Percentiles rank a stretch among this genome's conserved stretches.
phyloP scores from a whole-genome alignment of 2,329 filamentous ascomycete species.

The Beauveria rudraprayagi region DNA sequence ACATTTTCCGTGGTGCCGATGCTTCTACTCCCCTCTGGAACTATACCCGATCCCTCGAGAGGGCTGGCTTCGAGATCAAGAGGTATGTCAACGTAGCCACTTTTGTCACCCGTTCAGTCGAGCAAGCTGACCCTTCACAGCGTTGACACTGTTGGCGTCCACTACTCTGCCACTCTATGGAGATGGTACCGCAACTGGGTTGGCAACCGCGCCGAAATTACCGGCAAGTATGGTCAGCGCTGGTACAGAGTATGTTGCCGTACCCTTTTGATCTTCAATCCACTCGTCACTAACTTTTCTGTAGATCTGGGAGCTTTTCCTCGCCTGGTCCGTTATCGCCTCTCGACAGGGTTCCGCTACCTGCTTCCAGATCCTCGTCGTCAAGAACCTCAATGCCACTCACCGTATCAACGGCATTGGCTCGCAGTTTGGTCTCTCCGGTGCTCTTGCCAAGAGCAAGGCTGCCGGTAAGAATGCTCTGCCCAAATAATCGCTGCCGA shows the following conservation, averaged over 20 bases:
- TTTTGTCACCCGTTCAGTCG: too few relatives aligned
- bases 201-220: slow-evolving; percentile 83
- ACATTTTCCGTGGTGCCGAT: slow-evolving; percentile 94
- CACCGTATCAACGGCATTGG: slow-evolving; percentile 70
- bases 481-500: slow-evolving; percentile 1
- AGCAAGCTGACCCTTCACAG: slow-evolving; percentile 18
- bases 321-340: slow-evolving; percentile 75
- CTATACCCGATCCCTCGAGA: slow-evolving; percentile 78
- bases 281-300: background rate
- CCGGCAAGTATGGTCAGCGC: slow-evolving; percentile 86
- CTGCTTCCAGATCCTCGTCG: slow-evolving; percentile 78
- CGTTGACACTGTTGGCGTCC: slow-evolving; percentile 88
- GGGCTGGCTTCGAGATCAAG: slow-evolving; percentile 68
- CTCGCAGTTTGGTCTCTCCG: slow-evolving; percentile 60
- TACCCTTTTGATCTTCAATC: background rate
- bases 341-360: slow-evolving; percentile 77
- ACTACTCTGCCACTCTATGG: slow-evolving; percentile 96
- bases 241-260: slow-evolving; percentile 79
- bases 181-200: slow-evolving; percentile 99
- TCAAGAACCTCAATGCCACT: slow-evolving; percentile 85
- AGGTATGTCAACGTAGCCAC: slow-evolving; percentile 20
- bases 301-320: slow-evolving; percentile 90
- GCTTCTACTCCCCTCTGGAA: slow-evolving; percentile 88
- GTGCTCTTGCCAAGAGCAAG: slow-evolving; percentile 41
- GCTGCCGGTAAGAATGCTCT: slow-evolving; percentile 23